Evolutionary conservation across 768 basidiomycete genomes (phyloP), one percentile per base, ranked within the genome.

Genomic region (Hemileccinum rubropunctum): DNA sequence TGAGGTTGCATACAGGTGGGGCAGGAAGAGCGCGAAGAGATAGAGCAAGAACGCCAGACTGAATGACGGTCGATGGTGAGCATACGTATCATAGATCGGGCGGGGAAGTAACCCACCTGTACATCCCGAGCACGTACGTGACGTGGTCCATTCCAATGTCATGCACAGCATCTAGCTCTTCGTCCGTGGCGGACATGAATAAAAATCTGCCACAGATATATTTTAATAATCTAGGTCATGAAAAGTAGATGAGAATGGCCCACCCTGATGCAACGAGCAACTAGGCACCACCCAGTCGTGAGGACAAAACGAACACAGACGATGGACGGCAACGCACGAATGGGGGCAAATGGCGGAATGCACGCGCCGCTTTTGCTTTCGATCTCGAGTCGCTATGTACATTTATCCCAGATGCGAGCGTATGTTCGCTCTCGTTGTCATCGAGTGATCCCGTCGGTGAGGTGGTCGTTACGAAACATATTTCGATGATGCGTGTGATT

Each of bases 111-210:
- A 38, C 77, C 26, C 34, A 86, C 88, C 86, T 86, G 72, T 84
- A 86, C 76, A 92, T 85, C 62, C 89, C 86, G 15, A 94, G 76
- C 33, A 88, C 76, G 60, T 95, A 95, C 0, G 93, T 93, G 50
- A 94, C 92, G 60, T 93, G 91, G 64, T 95, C 94, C 83, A 95
- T 91, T 37, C 79, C 86, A 17, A 71, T 73, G 12, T 80, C 79
- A 54, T 90, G 76, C 4, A 86, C 80, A 52, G 77, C 88, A 21
- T 76, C 60, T 26, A 95, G 71, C 65, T 95, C 91, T 70, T 98
- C 94, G 63, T 98, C 92, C 0, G 95, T 97, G 0, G 86, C 95
- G 13, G 88, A 88, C 82, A 95, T 91, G 75, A 98, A 97, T 15
- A 92, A 69, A 3, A 93, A 67, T 6, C 90, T 88, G 49, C 2